Conservation (phyloP, 2,329 filamentous ascomycete genomes). For the Pestalotiopsis sp. region DNA sequence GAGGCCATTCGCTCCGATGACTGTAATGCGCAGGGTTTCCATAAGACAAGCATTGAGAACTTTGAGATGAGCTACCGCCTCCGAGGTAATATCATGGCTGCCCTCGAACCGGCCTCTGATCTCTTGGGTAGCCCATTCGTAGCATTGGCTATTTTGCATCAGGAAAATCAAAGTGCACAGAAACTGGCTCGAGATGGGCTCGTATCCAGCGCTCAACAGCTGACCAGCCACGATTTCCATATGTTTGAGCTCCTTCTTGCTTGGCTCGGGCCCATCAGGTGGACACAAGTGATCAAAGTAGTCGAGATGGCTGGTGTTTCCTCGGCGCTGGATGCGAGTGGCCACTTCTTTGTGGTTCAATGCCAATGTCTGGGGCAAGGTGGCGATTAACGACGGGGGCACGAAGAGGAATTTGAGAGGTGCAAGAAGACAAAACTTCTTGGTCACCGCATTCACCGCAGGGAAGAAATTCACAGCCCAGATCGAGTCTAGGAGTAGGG, state of each 20-base stretch:
- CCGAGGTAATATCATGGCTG: not conserved
- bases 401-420: constrained; percentile 21
- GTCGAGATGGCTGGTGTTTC: constrained; percentile 23
- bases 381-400: constrained; percentile 14
- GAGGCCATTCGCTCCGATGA: constrained; percentile 19
- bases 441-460: constrained; percentile 15
- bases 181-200: constrained; percentile 20
- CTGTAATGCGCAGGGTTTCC: constrained; percentile 24
- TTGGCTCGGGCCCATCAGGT: constrained; percentile 14
- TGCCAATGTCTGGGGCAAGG: constrained; percentile 2
- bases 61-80: constrained; percentile 16
- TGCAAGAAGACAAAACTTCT: constrained; percentile 19
- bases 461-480: constrained; percentile 16
- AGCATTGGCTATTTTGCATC: not conserved
- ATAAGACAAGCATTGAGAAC: constrained; percentile 37
- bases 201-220: constrained; percentile 23
- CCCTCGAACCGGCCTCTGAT: not conserved
- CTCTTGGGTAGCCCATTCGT: not conserved
- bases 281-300: constrained; percentile 26
- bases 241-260: not conserved
- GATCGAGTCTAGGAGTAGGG: constrained; percentile 12
- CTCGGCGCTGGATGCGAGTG: constrained; percentile 21
- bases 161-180: constrained; percentile 17
- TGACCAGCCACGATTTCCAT: constrained; percentile 17
- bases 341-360: constrained; percentile 19